Percentiles rank a stretch among this genome's conserved stretches.
Conservation (phyloP, 345 rosid species). For the Fremontodendron californicum region DNA sequence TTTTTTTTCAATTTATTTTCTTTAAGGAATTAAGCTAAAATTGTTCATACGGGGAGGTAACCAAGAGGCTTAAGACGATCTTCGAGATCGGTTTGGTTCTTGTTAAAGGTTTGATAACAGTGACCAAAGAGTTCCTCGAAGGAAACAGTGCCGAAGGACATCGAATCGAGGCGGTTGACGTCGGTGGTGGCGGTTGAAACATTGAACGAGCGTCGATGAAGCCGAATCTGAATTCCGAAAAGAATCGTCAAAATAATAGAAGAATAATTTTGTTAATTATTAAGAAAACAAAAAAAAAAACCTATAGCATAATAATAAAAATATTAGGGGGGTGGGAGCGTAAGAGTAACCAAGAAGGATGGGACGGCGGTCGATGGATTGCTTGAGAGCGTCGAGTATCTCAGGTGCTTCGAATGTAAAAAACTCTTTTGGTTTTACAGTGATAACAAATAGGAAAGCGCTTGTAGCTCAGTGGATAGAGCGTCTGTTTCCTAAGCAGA, state of each 20-base stretch:
- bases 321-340: too few species aligned
- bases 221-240: conserved; percentile 52
- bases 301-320: too few species aligned
- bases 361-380: conserved; percentile 70
- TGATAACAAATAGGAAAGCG: too few species aligned
- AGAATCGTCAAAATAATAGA: not conserved
- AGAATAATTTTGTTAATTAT: not conserved
- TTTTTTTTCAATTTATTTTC: too few species aligned
- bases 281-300: too few species aligned
- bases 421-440: too few species aligned
- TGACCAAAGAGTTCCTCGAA: conserved; percentile 86
- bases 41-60: conserved; percentile 40
- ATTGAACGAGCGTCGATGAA: conserved; percentile 68
- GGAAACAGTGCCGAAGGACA: conserved; percentile 79
- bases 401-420: conserved; percentile 61
- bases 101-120: conserved; percentile 58
- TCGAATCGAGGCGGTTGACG: conserved; percentile 58
- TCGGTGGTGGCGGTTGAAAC: conserved; percentile 46
- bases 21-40: not conserved
- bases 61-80: conserved; percentile 45
- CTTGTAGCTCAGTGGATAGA: conserved; percentile 99
- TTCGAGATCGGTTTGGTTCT: too few species aligned
- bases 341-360: conserved; percentile 42
- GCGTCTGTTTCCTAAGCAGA: conserved; percentile 99
- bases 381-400: conserved; percentile 71